These are phyloP conservation scores for Rhizophagus sp. DNA, from an alignment of 192 early-diverging fungal species.

Conservation along the genomic window DNA sequence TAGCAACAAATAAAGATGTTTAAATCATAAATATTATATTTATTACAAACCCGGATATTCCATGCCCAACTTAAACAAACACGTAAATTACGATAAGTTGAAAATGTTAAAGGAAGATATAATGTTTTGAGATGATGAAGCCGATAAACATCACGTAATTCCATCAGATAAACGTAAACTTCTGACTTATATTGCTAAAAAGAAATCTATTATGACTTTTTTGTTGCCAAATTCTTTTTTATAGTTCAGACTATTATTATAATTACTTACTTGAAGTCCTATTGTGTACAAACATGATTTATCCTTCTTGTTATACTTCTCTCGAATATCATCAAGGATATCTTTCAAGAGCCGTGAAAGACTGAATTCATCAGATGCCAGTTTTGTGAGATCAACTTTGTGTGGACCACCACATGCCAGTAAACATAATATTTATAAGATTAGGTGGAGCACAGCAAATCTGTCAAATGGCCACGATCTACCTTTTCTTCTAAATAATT, in stretches of 20 bases:
- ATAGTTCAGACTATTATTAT: slow-evolving; percentile 20
- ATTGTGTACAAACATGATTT: slow-evolving; percentile 21
- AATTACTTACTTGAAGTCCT: slow-evolving; percentile 23
- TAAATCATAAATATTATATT: slow-evolving; percentile 1
- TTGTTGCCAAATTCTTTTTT: slow-evolving; percentile 7
- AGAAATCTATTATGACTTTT: slow-evolving; percentile 16
- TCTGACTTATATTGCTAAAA: slow-evolving; percentile 25
- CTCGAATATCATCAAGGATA: not conserved
- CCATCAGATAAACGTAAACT: slow-evolving; percentile 19
- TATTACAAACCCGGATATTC: not conserved
- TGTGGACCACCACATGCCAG: slow-evolving; percentile 31
- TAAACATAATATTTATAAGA: slow-evolving; percentile 24
- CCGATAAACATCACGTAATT: slow-evolving; percentile 11
- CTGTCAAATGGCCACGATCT: slow-evolving; percentile 27
- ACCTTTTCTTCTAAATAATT: slow-evolving; percentile 28
- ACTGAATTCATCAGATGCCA: slow-evolving; percentile 9
- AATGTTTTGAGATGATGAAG: slow-evolving; percentile 19
- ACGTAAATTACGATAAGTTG: no score
- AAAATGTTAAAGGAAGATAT: not conserved
- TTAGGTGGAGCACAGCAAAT: slow-evolving; percentile 12
- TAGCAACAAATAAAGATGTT: not conserved
- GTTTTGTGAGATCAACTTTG: slow-evolving; percentile 14
- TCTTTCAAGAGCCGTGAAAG: not conserved
- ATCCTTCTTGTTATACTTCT: slow-evolving; percentile 11
- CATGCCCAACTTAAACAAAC: no score